phyloP scores from a whole-genome alignment of 345 rosid genomes.

The Trapa incisa region DNA sequence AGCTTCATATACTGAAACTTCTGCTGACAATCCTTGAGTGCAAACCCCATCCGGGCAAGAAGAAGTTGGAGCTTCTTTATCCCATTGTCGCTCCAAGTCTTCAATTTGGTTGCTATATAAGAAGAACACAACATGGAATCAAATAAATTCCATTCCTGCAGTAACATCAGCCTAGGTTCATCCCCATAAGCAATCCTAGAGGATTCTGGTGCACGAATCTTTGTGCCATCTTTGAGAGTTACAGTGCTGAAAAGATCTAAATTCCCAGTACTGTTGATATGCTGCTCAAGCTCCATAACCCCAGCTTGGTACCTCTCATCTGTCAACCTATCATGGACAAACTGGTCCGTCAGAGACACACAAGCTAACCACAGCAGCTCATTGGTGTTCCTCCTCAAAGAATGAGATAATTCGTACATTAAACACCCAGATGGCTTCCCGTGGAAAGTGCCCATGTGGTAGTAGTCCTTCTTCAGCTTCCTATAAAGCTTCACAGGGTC shows the following conservation, averaged over 20 bases:
- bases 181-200: conserved; percentile 84
- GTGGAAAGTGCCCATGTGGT: conserved; percentile 76
- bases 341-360: conserved; percentile 86
- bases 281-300: conserved; percentile 97
- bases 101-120: conserved; percentile 65
- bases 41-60: conserved; percentile 92
- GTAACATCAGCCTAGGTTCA: conserved; percentile 79
- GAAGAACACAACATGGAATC: conserved; percentile 96
- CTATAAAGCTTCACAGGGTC: conserved; percentile 37
- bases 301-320: conserved; percentile 95
- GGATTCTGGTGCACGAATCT: conserved; percentile 74
- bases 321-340: conserved; percentile 83
- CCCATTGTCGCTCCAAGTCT: conserved; percentile 97
- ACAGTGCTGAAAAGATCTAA: conserved; percentile 64
- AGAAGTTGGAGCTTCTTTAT: conserved; percentile 90
- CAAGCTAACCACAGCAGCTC: conserved; percentile 96
- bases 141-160: conserved; percentile 89
- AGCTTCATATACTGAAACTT: conserved; percentile 91
- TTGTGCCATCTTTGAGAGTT: conserved; percentile 83
- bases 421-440: conserved; percentile 90
- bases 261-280: conserved; percentile 69
- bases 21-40: conserved; percentile 87
- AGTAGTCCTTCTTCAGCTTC: conserved; percentile 62
- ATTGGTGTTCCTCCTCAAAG: conserved; percentile 72
- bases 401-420: conserved; percentile 70